Evolutionary conservation across 306 rosid genomes (phyloP).

Genomic region (Begonia masoniana): DNA sequence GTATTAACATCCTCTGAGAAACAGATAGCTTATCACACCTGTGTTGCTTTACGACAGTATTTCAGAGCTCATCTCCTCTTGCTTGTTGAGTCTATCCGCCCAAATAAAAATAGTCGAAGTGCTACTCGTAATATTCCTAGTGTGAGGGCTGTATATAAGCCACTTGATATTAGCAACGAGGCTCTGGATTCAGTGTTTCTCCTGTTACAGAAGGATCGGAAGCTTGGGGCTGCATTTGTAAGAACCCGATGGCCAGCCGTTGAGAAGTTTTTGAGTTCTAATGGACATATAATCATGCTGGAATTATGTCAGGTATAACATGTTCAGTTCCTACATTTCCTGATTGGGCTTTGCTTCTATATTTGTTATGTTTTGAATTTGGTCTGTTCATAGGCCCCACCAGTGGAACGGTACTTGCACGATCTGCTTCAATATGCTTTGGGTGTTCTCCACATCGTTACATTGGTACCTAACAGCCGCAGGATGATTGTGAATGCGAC

Average conservation of each 20-base stretch:
- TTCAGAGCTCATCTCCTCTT: conserved; percentile 90
- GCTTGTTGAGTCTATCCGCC: conserved; percentile 86
- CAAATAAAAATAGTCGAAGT: conserved; percentile 75
- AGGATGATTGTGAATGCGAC: conserved; percentile 80
- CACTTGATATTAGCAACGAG: conserved; percentile 84
- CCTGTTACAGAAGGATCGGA: conserved; percentile 90
- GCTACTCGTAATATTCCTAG: conserved; percentile 70
- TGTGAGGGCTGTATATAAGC: conserved; percentile 89
- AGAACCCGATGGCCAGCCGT: conserved; percentile 83
- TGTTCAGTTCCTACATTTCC: conserved; percentile 2
- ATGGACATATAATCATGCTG: conserved; percentile 83
- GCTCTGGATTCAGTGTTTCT: conserved; percentile 78
- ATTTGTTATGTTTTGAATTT: conserved; percentile 6
- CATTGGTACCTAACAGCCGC: conserved; percentile 87
- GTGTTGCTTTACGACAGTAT: conserved; percentile 89
- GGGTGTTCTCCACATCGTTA: conserved; percentile 90
- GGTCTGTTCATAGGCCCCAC: conserved; percentile 67
- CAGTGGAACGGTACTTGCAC: conserved; percentile 89
- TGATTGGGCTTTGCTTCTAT: not conserved
- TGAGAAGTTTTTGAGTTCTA: conserved; percentile 64
- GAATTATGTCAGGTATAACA: conserved; percentile 86
- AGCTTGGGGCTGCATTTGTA: conserved; percentile 89
- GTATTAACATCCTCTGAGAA: conserved; percentile 89
- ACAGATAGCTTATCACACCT: conserved; percentile 90
- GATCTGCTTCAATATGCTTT: conserved; percentile 95